Evolutionary conservation across 2,329 filamentous ascomycete genomes (phyloP).

Genomic region (Gyromitra esculenta): DNA sequence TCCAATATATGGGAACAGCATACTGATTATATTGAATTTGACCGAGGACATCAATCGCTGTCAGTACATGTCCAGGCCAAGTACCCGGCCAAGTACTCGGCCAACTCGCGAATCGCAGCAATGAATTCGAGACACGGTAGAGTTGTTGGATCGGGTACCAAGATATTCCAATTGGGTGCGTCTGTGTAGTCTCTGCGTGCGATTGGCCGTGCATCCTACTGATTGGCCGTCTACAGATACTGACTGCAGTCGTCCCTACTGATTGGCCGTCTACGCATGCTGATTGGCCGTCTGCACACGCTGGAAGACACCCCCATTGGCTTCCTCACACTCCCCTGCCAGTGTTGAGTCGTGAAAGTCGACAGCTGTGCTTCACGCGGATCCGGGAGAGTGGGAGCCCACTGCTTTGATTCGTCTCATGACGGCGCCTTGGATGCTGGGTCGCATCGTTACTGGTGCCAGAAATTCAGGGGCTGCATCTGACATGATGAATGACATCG

Average conservation of each 20-base stretch:
- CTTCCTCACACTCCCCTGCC: no score
- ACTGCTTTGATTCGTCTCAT: background rate
- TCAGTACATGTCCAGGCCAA: slow-evolving; percentile 26
- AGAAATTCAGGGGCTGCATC: slow-evolving; percentile 7
- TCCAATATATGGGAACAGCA: slow-evolving; percentile 21
- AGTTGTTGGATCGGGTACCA: slow-evolving; percentile 20
- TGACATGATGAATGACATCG: slow-evolving; percentile 18
- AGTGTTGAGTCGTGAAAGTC: slow-evolving; percentile 31
- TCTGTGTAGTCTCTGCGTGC: background rate
- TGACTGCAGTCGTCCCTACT: background rate
- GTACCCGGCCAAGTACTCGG: background rate
- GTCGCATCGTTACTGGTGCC: slow-evolving; percentile 14
- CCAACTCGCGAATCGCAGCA: slow-evolving; percentile 36
- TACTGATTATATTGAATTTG: slow-evolving; percentile 8
- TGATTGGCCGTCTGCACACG: no score
- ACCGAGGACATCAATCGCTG: slow-evolving; percentile 32
- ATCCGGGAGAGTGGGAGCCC: slow-evolving; percentile 10
- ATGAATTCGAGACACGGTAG: slow-evolving; percentile 17
- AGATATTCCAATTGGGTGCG: slow-evolving; percentile 10
- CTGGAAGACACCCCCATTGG: no score
- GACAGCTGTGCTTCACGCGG: slow-evolving; percentile 23
- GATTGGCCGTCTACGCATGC: no score
- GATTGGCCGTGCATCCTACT: slow-evolving; percentile 8
- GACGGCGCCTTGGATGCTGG: background rate
- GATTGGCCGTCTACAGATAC: background rate